Conservation (phyloP, 2,329 filamentous ascomycete genomes). For the Colletotrichum coccodes region DNA sequence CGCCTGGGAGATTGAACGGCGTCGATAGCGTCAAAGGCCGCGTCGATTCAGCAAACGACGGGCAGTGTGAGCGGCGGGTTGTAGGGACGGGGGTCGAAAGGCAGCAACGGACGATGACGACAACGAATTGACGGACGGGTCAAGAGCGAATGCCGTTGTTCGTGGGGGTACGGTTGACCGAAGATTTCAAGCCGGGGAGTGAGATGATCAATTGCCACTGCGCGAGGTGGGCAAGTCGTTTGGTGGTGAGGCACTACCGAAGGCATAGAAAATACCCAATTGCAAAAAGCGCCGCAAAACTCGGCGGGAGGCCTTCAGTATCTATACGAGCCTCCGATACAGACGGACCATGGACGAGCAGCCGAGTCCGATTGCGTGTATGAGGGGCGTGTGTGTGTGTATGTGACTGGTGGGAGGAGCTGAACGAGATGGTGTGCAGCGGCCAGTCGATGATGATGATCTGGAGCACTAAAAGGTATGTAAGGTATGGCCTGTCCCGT, state of each 20-base stretch:
- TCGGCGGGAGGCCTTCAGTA: slow-evolving; percentile 22
- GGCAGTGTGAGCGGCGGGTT: background rate
- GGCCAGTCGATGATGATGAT: slow-evolving; percentile 25
- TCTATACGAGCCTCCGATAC: slow-evolving; percentile 25
- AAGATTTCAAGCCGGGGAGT: background rate
- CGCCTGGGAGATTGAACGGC: slow-evolving; percentile 12
- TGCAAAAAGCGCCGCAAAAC: background rate
- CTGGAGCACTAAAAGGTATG: background rate
- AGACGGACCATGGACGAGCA: slow-evolving; percentile 15
- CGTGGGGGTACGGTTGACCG: background rate
- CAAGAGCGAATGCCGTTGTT: background rate
- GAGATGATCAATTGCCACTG: background rate
- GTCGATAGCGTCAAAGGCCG: slow-evolving; percentile 23
- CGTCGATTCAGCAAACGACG: background rate
- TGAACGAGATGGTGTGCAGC: slow-evolving; percentile 6
- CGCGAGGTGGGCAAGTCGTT: background rate
- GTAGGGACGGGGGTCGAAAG: too few relatives aligned
- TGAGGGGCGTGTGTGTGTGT: slow-evolving; percentile 7
- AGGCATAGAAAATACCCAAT: background rate
- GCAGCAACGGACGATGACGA: background rate
- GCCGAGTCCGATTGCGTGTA: slow-evolving; percentile 4
- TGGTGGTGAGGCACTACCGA: slow-evolving; percentile 3
- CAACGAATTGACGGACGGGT: background rate
- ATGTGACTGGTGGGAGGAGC: slow-evolving; percentile 5
- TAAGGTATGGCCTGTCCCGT: background rate